Conservation (phyloP, 1,284 basidiomycete genomes). For the Mycena citricolor region DNA sequence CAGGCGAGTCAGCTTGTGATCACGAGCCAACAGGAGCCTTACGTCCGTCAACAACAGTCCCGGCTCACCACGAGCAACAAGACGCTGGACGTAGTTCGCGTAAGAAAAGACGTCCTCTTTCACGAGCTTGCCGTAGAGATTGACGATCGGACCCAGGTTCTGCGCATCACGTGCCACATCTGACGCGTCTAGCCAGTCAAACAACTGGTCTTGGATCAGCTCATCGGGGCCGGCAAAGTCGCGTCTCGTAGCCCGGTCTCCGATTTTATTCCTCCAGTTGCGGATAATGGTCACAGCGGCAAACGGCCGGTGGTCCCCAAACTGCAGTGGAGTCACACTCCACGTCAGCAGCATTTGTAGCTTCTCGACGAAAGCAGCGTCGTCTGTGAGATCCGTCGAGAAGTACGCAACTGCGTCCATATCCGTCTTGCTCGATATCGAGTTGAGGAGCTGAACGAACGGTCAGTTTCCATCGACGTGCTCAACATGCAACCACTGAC, state of each 20-base stretch:
- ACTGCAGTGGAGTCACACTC: slow-evolving; percentile 83
- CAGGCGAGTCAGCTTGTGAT: slow-evolving; percentile 7
- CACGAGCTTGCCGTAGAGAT: slow-evolving; percentile 80
- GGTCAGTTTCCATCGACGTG: slow-evolving; percentile 1
- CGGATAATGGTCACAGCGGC: slow-evolving; percentile 76
- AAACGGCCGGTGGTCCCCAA: slow-evolving; percentile 83
- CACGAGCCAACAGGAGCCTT: slow-evolving; percentile 19
- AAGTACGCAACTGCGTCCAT: slow-evolving; percentile 68
- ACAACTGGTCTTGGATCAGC: slow-evolving; percentile 70
- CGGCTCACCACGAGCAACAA: slow-evolving; percentile 78
- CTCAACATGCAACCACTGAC: slow-evolving; percentile 33
- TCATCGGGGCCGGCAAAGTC: slow-evolving; percentile 55
- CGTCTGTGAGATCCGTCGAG: slow-evolving; percentile 38
- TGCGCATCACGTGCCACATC: slow-evolving; percentile 57
- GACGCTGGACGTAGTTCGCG: slow-evolving; percentile 78
- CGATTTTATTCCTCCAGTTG: slow-evolving; percentile 65
- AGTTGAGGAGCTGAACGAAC: slow-evolving; percentile 68
- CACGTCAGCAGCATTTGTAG: slow-evolving; percentile 83
- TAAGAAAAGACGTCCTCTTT: slow-evolving; percentile 80
- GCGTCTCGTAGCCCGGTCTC: slow-evolving; percentile 59
- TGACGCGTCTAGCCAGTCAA: slow-evolving; percentile 82
- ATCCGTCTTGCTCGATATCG: slow-evolving; percentile 71
- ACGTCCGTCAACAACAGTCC: slow-evolving; percentile 60
- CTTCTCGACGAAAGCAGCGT: slow-evolving; percentile 61
- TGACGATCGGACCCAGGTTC: slow-evolving; percentile 64